Evolutionary conservation across 2,329 filamentous ascomycete genomes (phyloP).

Genomic region (Nectriaceae sp.): DNA sequence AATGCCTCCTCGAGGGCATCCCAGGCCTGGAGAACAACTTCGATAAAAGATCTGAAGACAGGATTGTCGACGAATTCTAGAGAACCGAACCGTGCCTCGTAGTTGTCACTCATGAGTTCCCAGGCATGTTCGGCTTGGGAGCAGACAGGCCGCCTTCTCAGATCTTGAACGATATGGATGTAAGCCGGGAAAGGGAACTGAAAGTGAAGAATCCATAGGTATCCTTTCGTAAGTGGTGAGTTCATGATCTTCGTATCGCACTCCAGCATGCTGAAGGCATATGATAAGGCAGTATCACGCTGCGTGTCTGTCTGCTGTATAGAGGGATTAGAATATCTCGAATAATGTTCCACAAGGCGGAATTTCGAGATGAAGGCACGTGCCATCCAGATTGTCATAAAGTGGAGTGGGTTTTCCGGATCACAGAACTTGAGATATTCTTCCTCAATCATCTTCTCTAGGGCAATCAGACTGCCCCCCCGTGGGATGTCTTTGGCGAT

Average conservation of each 20-base stretch:
- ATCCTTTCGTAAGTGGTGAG: conserved; percentile 34
- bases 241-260: conserved; percentile 37
- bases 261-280: conserved; percentile 38
- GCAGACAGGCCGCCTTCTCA: conserved; percentile 27
- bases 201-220: conserved; percentile 37
- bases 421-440: conserved; percentile 47
- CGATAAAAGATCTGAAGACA: conserved; percentile 1
- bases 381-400: conserved; percentile 40
- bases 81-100: conserved; percentile 18
- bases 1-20: neutral
- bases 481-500: conserved; percentile 26
- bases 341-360: conserved; percentile 52
- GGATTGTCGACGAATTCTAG: neutral
- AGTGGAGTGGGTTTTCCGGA: conserved; percentile 40
- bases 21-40: conserved; percentile 4
- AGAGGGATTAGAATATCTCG: conserved; percentile 22
- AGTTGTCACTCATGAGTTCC: conserved; percentile 35
- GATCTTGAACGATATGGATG: conserved; percentile 38
- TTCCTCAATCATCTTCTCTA: conserved; percentile 46
- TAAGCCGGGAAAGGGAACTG: conserved; percentile 45
- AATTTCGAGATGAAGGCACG: conserved; percentile 48
- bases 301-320: conserved; percentile 27
- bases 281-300: conserved; percentile 30
- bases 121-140: conserved; percentile 31
- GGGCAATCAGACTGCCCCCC: conserved; percentile 28